These are phyloP conservation scores for Podospora bellae-mahoneyi DNA, from an alignment of 495 filamentous ascomycete species.

Conservation along the genomic window DNA sequence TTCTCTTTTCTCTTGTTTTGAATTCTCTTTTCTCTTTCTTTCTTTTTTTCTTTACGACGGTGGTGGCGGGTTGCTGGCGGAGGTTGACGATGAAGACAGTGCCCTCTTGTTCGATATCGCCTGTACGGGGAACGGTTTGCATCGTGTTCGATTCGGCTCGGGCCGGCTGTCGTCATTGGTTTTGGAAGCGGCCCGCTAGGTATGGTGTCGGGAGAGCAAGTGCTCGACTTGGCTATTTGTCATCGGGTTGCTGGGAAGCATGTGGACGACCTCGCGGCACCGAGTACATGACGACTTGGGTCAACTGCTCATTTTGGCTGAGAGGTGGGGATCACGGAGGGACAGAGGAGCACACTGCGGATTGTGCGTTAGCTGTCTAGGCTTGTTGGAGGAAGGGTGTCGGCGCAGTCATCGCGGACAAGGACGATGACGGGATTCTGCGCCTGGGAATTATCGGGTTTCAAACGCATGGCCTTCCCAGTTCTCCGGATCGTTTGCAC, in stretches of 20 bases:
- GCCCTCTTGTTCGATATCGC: background rate
- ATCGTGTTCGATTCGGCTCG: background rate
- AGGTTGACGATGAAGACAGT: background rate
- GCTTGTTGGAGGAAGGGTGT: background rate
- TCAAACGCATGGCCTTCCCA: background rate
- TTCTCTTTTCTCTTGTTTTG: conserved; percentile 45
- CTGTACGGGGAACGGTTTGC: background rate
- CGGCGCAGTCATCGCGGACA: too few relatives aligned
- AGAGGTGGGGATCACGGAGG: background rate
- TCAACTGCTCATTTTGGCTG: background rate
- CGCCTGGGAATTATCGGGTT: background rate
- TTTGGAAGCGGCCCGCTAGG: background rate
- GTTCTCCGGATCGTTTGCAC: background rate
- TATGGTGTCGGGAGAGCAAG: too few relatives aligned
- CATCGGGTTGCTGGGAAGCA: background rate
- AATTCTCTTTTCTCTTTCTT: conserved; percentile 42
- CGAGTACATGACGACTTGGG: background rate
- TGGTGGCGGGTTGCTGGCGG: background rate
- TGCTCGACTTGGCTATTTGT: too few relatives aligned
- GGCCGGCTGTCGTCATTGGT: background rate
- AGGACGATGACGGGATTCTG: background rate
- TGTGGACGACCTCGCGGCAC: background rate
- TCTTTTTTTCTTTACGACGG: conserved; percentile 19
- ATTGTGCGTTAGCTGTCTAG: background rate
- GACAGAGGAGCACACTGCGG: background rate